Conservation (phyloP, 331 rosid species). For the Quercus phellos region DNA sequence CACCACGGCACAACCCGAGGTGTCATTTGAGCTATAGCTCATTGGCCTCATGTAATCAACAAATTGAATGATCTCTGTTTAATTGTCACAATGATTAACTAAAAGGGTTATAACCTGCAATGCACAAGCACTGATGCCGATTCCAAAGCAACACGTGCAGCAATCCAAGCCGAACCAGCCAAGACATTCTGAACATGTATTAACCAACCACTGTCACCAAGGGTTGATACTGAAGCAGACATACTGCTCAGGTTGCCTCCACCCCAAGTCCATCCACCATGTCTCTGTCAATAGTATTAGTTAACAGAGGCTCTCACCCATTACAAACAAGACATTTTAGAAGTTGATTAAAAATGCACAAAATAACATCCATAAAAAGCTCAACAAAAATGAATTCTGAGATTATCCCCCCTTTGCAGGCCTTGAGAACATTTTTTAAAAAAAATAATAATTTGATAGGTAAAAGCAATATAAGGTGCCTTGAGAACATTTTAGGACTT, state of each 20-base stretch:
- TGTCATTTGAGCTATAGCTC: too few relatives aligned
- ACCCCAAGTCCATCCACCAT: conserved; percentile 98
- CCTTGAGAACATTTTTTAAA: not conserved
- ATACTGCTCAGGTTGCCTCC: conserved; percentile 98
- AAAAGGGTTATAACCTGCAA: conserved; percentile 62
- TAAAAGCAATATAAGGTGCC: too few relatives aligned
- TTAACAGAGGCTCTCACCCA: conserved; percentile 13
- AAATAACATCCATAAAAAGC: conserved; percentile 1
- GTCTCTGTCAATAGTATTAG: conserved; percentile 55
- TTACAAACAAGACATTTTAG: not conserved
- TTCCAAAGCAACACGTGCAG: conserved; percentile 90
- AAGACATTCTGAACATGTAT: conserved; percentile 78
- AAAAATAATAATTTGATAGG: too few relatives aligned
- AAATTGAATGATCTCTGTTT: not conserved
- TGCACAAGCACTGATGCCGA: conserved; percentile 91
- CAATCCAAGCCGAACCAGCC: conserved; percentile 99
- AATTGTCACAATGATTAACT: not conserved
- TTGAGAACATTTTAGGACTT: not conserved
- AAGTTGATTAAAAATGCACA: conserved; percentile 9
- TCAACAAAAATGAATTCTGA: not conserved
- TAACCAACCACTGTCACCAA: conserved; percentile 97
- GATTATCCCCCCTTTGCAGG: not conserved
- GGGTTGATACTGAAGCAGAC: conserved; percentile 95
- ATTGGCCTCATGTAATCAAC: too few relatives aligned
- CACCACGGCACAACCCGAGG: too few relatives aligned